phyloP scores from a whole-genome alignment of 495 filamentous ascomycete genomes.

The Articulospora tetracladia region DNA sequence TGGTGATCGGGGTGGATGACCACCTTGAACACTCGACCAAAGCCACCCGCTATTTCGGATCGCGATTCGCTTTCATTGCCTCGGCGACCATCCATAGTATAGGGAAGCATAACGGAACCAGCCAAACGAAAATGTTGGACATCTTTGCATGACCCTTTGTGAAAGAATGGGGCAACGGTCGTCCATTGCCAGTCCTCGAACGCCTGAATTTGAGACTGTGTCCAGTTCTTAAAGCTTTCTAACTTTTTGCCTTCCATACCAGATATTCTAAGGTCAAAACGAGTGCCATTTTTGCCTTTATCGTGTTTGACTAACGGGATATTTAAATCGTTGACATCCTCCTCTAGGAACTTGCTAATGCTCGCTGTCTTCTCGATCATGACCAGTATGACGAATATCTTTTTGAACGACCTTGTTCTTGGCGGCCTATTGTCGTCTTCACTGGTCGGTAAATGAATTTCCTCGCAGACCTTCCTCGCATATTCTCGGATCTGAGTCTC shows the following conservation, averaged over 20 bases:
- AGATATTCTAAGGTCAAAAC: neutral
- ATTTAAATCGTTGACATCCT: constrained; percentile 9
- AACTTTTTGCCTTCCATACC: too few relatives aligned
- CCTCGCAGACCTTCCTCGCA: constrained; percentile 4
- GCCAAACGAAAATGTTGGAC: too few relatives aligned
- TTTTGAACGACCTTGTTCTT: constrained; percentile 5
- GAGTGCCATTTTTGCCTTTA: neutral
- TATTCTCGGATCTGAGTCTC: neutral
- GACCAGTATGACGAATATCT: constrained; percentile 16
- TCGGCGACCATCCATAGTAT: too few relatives aligned
- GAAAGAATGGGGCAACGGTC: too few relatives aligned
- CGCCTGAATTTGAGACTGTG: too few relatives aligned
- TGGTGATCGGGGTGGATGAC: constrained; percentile 15
- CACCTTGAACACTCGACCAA: constrained; percentile 11
- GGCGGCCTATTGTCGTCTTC: neutral
- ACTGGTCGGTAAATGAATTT: too few relatives aligned
- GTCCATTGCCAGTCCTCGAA: too few relatives aligned
- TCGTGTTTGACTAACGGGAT: constrained; percentile 7
- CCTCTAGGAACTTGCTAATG: constrained; percentile 14
- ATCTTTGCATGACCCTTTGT: too few relatives aligned
- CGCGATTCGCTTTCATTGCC: too few relatives aligned
- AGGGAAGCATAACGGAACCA: too few relatives aligned
- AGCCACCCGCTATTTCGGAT: constrained; percentile 11
- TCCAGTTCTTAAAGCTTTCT: too few relatives aligned
- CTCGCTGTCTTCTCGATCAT: neutral